A percentile compares a stretch with the other conserved stretches of the same genome.
These are phyloP conservation scores for Alternaria sp. DNA, from an alignment of 2,329 filamentous ascomycete species.

Conservation along the genomic window DNA sequence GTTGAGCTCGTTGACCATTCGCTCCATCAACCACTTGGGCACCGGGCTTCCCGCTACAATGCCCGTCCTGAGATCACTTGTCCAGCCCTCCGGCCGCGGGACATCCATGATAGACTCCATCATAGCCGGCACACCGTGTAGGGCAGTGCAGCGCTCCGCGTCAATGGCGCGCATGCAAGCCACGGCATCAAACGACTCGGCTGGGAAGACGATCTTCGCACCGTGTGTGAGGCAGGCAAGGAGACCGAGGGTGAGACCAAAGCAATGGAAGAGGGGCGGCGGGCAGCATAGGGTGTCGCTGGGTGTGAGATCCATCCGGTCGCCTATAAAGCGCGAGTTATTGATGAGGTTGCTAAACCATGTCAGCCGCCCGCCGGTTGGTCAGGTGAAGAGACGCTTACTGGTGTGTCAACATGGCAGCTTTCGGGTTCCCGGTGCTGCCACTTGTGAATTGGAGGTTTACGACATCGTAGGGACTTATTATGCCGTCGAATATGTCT, in stretches of 20 bases:
- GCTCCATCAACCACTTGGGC: slow-evolving; percentile 76
- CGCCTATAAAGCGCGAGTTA: slow-evolving; percentile 61
- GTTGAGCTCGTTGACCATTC: slow-evolving; percentile 73
- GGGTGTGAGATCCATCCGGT: slow-evolving; percentile 72
- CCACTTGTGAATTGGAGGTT: slow-evolving; percentile 53
- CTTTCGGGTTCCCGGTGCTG: slow-evolving; percentile 51
- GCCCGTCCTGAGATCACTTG: slow-evolving; percentile 68
- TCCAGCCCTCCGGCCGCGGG: slow-evolving; percentile 58
- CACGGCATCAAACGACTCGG: slow-evolving; percentile 72
- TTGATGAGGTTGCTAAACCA: slow-evolving; percentile 49
- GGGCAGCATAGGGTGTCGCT: slow-evolving; percentile 79
- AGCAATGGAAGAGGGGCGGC: slow-evolving; percentile 86
- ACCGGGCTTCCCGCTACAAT: slow-evolving; percentile 83
- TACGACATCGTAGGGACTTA: slow-evolving; percentile 47
- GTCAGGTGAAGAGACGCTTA: slow-evolving; percentile 22
- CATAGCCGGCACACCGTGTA: slow-evolving; percentile 86
- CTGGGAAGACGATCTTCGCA: slow-evolving; percentile 77
- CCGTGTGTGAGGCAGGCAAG: slow-evolving; percentile 77
- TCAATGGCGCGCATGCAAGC: slow-evolving; percentile 71
- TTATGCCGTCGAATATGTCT: slow-evolving; percentile 48
- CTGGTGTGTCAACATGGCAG: slow-evolving; percentile 53
- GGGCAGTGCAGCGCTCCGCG: slow-evolving; percentile 65
- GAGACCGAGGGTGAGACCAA: slow-evolving; percentile 79
- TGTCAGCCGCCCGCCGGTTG: slow-evolving; percentile 2
- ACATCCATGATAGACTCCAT: slow-evolving; percentile 70